Evolutionary conservation across 768 basidiomycete genomes (phyloP), one percentile per base, ranked within the genome.

Genomic region (Clavulina sp.): DNA sequence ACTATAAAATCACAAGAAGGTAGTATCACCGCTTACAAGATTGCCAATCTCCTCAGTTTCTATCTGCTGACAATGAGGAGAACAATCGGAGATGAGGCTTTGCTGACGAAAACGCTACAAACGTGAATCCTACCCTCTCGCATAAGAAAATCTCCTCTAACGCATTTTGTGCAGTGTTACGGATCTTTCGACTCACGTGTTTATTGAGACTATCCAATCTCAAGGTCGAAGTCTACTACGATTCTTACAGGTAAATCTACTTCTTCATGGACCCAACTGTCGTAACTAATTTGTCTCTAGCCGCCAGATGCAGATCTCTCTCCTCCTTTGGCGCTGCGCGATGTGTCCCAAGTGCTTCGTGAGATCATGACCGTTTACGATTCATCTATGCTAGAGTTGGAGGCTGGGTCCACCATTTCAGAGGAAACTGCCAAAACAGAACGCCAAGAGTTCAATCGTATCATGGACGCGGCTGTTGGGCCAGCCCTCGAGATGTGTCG

Each of bases 31-130:
- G 78, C 84, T 0, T 99, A 89, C 69, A 91, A 87, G 63, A 80
- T 97, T 49, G 81, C 88, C 44, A 96, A 93, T 59, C 70, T 97
- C n/a, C 66, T 99, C 5, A 87, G 93, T 57, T 99, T 97, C 62
- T 99, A 97, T 63, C 69, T 81, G 61, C 64, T 89, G 30, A 96
- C 91, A 3, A 95, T 99, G 89, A 74, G 77, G 48, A 73, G 87
- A 46, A 96, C 92, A 1, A 81, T 96, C 40, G 95, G 95, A 0
- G 72, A 76, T n/a, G 70, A 82, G 2, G 86, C 92, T 1, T 53
- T 84, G 41, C 68, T 97, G 50, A 81, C 82, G 1, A 73, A 68
- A 52, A 81, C 84, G 0, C 69, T 97, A 28, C 69, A 78, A 56
- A 88, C 95, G 89, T 93, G 58, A 48, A 80, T 57, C 5, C 9